Conservation (phyloP, 371 early-diverging fungal genomes). For the Parasitella parasitica region DNA sequence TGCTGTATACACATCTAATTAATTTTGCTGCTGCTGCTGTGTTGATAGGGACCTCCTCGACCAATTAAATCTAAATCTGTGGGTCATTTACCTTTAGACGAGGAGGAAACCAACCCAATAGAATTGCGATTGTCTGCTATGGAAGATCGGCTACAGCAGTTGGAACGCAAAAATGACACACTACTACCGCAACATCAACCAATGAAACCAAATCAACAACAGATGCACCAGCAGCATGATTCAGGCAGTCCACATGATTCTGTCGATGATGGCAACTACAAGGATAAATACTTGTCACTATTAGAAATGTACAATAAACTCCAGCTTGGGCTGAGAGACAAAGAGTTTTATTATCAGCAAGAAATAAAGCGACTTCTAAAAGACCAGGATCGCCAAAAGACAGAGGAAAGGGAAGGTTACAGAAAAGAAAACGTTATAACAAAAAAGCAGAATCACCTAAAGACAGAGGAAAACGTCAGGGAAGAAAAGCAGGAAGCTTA, state of each 20-base stretch:
- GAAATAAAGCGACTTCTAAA: neutral
- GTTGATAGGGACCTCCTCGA: no score
- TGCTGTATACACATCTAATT: no score
- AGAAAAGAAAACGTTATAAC: neutral
- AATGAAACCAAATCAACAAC: slow-evolving; percentile 20
- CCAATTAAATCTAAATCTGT: slow-evolving; percentile 1
- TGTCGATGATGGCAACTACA: neutral
- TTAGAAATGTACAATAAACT: slow-evolving; percentile 4
- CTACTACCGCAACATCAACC: neutral
- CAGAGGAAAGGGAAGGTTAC: neutral
- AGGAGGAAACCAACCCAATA: neutral
- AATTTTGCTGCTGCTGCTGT: no score
- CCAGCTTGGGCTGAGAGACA: slow-evolving; percentile 7
- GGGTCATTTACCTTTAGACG: slow-evolving; percentile 15
- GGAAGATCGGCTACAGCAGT: slow-evolving; percentile 13
- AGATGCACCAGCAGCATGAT: neutral
- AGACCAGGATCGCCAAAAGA: slow-evolving; percentile 17
- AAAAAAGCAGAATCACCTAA: slow-evolving; percentile 21
- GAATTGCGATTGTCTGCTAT: slow-evolving; percentile 8
- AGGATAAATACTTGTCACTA: neutral
- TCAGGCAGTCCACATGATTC: neutral
- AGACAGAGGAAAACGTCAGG: neutral
- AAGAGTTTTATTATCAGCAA: slow-evolving; percentile 4
- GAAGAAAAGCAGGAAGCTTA: neutral
- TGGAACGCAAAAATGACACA: neutral